Base-by-base conservation (phyloP, 2,329 filamentous ascomycete species). In the Trichoderma arundinaceum region DNA sequence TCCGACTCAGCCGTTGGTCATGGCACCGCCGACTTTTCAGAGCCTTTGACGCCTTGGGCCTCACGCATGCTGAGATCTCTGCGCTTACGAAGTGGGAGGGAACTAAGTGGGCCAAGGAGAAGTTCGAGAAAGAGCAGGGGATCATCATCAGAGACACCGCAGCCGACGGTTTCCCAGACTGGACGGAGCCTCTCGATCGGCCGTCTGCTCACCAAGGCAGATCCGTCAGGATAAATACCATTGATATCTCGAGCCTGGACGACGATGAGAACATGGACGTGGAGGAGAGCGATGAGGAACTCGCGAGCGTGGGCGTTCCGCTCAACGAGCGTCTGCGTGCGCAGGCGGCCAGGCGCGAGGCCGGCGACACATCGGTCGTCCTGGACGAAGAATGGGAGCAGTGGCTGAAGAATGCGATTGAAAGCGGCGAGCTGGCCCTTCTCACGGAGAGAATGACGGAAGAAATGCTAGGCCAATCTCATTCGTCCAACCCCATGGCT, bases 41-140 rank as follows among this genome's bases (percentile, higher is more conserved):
- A 46, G 90, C 90, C 33, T 92, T 94, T 72, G 90, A 93, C 76
- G 79, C 77, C 32, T 82, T 94, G 28, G 83, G 83, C 49, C 81
- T 94, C 44, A 94, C 91, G 7, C 79, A 86, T 65, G 80, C 82
- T 71, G 91, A 94, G 75, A 92, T 94, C 70, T 83, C 86, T 62
- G 81, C 82, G 56, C 81, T 94, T 74, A 93, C 91, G 66, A 89
- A 91, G 73, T 94, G 91, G 91, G 91, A 94, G 79, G 91, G 91
- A 65, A 94, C 91, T 9, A 88, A 89, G 68, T 94, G 91, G 91
- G 91, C 91, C 68, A 89, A 92, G 74, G 90, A 93, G 74, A 86
- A 90, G 63, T 94, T 88, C 74, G 91, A 94, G 80, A 84, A 84
- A 65, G 91, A 94, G 73, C 89, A 92, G 72, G 88, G 88, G 39